phyloP scores from a whole-genome alignment of 306 rosid genomes.

The Medicago ruthenica region DNA sequence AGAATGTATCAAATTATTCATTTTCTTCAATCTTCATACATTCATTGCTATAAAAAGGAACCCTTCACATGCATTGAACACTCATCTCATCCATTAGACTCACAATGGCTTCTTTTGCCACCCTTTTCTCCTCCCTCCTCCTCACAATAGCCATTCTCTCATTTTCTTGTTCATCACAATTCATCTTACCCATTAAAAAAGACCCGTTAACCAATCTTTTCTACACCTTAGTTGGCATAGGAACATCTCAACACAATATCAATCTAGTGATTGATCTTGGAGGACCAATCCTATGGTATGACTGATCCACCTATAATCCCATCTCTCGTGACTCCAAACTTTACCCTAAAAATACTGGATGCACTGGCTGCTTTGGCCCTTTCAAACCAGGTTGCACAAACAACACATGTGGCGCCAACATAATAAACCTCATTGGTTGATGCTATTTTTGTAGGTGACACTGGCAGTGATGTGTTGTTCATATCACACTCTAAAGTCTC shows the following conservation, averaged over 20 bases:
- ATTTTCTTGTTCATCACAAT: background rate
- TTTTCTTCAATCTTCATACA: background rate
- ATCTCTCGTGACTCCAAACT: slow-evolving; percentile 18
- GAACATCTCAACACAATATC: slow-evolving; percentile 40
- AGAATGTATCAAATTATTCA: background rate
- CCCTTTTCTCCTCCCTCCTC: slow-evolving; percentile 11
- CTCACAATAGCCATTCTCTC: slow-evolving; percentile 23
- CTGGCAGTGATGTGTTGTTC: slow-evolving; percentile 30
- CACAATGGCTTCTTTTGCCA: slow-evolving; percentile 32
- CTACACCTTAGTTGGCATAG: slow-evolving; percentile 35
- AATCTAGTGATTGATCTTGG: slow-evolving; percentile 42
- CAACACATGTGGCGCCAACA: slow-evolving; percentile 34
- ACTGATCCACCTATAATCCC: slow-evolving; percentile 39
- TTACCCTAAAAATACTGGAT: background rate
- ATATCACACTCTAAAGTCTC: background rate
- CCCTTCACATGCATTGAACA: background rate
- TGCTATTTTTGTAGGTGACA: background rate
- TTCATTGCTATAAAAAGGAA: background rate
- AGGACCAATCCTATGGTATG: slow-evolving; percentile 44
- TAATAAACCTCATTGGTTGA: background rate
- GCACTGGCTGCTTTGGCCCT: slow-evolving; percentile 22
- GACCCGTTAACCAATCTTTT: slow-evolving; percentile 44
- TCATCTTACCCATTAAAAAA: slow-evolving; percentile 37
- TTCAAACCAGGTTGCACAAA: slow-evolving; percentile 43
- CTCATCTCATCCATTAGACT: background rate